A percentile compares a stretch with the other conserved stretches of the same genome.
These are phyloP conservation scores for Echeveria elegans DNA, from an alignment of 164 flowering plant species.

Conservation along the genomic window DNA sequence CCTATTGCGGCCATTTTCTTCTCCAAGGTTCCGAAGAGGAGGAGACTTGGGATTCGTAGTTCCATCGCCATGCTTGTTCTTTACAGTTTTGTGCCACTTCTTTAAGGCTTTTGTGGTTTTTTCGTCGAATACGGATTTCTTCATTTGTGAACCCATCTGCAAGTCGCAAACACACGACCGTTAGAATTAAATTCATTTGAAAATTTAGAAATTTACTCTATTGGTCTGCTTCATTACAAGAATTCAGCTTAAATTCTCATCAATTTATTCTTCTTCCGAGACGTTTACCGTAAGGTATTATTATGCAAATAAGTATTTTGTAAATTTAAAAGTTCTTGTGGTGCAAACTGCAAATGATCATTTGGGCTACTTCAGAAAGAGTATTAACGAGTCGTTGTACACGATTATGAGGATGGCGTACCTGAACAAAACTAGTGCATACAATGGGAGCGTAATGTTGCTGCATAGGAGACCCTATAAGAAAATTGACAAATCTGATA, in stretches of 20 bases:
- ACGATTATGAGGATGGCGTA: slow-evolving; percentile 14
- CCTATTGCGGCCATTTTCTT: slow-evolving; percentile 18
- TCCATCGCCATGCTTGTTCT: slow-evolving; percentile 29
- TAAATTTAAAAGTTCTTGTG: too few species aligned
- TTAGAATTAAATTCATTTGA: too few species aligned
- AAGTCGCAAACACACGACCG: not conserved
- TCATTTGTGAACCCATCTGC: slow-evolving; percentile 66
- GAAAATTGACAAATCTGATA: not conserved
- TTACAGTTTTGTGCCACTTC: slow-evolving; percentile 53
- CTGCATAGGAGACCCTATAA: slow-evolving; percentile 50
- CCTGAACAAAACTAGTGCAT: slow-evolving; percentile 61
- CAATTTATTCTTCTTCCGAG: too few species aligned
- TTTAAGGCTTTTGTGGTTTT: slow-evolving; percentile 55
- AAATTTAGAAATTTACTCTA: too few species aligned
- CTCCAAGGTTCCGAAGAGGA: slow-evolving; percentile 24
- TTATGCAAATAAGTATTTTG: too few species aligned
- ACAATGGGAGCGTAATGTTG: slow-evolving; percentile 52
- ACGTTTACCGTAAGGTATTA: too few species aligned
- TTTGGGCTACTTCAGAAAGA: not conserved
- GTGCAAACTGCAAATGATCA: not conserved
- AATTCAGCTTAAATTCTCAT: too few species aligned
- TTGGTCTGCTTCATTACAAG: too few species aligned
- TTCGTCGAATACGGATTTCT: slow-evolving; percentile 48
- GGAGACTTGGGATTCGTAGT: slow-evolving; percentile 26
- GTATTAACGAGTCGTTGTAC: not conserved